These are phyloP conservation scores for Kodamaea neixiangensis DNA, from an alignment of 805 yeast species.

Conservation along the genomic window DNA sequence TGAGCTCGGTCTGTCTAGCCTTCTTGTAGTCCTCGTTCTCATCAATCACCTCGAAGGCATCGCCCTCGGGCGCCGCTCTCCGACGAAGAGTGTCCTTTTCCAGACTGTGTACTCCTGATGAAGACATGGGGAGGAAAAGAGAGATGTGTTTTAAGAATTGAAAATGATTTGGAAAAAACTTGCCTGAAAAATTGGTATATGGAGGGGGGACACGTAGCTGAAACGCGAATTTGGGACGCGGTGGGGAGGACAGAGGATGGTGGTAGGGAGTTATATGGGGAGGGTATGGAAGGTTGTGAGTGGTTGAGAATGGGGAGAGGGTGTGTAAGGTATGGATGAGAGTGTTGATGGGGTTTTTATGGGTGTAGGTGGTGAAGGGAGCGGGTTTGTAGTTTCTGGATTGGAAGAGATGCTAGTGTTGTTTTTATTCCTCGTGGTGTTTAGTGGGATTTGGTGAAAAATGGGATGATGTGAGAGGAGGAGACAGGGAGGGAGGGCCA, in stretches of 20 bases:
- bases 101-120: constrained; percentile 21
- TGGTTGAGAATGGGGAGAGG: not conserved
- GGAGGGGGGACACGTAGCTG: not conserved
- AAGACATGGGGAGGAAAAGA: constrained; percentile 20
- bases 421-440: not conserved
- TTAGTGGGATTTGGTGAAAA: not conserved
- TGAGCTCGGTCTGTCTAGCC: constrained; percentile 14
- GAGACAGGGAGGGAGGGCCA: too few relatives aligned
- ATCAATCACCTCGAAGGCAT: constrained; percentile 12
- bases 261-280: not conserved
- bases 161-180: not conserved
- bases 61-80: constrained; percentile 15
- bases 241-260: not conserved
- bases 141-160: constrained; percentile 1
- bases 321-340: too few relatives aligned
- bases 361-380: too few relatives aligned
- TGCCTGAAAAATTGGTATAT: not conserved
- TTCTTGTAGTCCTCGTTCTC: constrained; percentile 12
- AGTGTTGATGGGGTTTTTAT: too few relatives aligned
- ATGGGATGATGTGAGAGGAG: not conserved
- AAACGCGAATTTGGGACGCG: not conserved
- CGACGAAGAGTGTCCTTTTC: constrained; percentile 21
- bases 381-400: not conserved
- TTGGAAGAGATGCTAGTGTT: not conserved
- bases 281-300: too few relatives aligned